phyloP scores from a whole-genome alignment of 805 yeast species.

The Ogataea degrootiae region DNA sequence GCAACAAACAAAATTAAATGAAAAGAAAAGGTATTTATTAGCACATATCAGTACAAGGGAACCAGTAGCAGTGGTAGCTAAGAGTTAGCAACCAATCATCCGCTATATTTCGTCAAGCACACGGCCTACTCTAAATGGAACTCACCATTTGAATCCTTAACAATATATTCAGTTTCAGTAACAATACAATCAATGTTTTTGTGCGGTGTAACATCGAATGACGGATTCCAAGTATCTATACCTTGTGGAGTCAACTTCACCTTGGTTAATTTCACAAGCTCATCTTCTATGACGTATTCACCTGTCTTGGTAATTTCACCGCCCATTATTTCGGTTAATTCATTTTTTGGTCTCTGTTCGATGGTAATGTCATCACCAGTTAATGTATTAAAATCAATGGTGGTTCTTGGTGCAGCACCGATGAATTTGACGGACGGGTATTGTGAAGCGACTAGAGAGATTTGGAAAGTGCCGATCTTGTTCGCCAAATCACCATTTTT shows the following conservation, averaged over 20 bases:
- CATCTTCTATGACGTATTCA: constrained; percentile 25
- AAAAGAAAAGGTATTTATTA: too few species aligned
- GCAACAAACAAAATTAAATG: too few species aligned
- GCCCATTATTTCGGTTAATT: constrained; percentile 74
- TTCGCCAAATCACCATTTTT: constrained; percentile 94
- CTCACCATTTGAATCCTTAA: constrained; percentile 45
- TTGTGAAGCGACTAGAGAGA: constrained; percentile 66
- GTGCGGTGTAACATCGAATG: constrained; percentile 91
- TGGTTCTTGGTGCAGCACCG: constrained; percentile 94
- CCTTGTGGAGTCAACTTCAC: constrained; percentile 84
- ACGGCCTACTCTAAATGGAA: constrained; percentile 29
- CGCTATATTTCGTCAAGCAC: neutral
- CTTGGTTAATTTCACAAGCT: constrained; percentile 33
- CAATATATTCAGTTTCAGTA: constrained; percentile 66
- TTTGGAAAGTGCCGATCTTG: constrained; percentile 91
- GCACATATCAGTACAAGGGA: too few species aligned
- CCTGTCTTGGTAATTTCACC: constrained; percentile 39
- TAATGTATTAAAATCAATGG: constrained; percentile 66
- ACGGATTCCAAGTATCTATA: constrained; percentile 90
- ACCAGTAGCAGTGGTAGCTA: too few species aligned
- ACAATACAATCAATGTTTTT: constrained; percentile 81
- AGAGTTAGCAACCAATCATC: too few species aligned
- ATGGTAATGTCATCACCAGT: constrained; percentile 75
- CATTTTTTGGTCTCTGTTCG: constrained; percentile 82
- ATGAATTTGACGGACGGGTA: constrained; percentile 70